phyloP scores from a whole-genome alignment of 352 stramenopile species.

The Pythium biforme region DNA sequence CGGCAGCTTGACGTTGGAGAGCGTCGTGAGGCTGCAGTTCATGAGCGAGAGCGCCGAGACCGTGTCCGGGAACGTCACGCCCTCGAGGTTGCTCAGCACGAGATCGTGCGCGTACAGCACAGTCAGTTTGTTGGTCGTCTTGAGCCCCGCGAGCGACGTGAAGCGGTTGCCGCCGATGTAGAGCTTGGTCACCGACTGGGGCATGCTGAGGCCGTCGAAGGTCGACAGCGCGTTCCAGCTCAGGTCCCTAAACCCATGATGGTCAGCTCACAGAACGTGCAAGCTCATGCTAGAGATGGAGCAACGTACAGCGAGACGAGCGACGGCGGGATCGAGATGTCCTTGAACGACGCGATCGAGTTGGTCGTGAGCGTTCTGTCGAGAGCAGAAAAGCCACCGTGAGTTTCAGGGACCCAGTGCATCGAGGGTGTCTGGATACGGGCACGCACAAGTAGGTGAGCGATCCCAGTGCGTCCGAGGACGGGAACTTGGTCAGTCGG shows the following conservation, averaged over 20 bases:
- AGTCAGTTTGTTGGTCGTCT: constrained; percentile 49
- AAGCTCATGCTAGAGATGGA: no score
- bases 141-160: constrained; percentile 45
- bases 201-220: constrained; percentile 61
- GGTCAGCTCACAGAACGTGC: no score
- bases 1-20: constrained; percentile 35
- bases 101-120: constrained; percentile 75
- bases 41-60: constrained; percentile 33
- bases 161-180: constrained; percentile 70
- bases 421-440: not conserved
- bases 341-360: constrained; percentile 23
- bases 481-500: constrained; percentile 17
- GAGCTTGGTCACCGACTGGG: constrained; percentile 45
- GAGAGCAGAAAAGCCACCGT: not conserved
- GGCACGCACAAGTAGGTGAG: constrained; percentile 22
- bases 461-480: not conserved
- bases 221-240: constrained; percentile 66
- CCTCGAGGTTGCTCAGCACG: constrained; percentile 39
- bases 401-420: not conserved
- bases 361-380: constrained; percentile 20
- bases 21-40: constrained; percentile 29
- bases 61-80: constrained; percentile 41
- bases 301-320: constrained; percentile 15
- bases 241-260: no score
- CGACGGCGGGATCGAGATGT: constrained; percentile 19